A percentile compares a stretch with the other conserved stretches of the same genome.
These are phyloP conservation scores for Lipomyces sp. DNA, from an alignment of 805 yeast genomes.

Conservation along the genomic window DNA sequence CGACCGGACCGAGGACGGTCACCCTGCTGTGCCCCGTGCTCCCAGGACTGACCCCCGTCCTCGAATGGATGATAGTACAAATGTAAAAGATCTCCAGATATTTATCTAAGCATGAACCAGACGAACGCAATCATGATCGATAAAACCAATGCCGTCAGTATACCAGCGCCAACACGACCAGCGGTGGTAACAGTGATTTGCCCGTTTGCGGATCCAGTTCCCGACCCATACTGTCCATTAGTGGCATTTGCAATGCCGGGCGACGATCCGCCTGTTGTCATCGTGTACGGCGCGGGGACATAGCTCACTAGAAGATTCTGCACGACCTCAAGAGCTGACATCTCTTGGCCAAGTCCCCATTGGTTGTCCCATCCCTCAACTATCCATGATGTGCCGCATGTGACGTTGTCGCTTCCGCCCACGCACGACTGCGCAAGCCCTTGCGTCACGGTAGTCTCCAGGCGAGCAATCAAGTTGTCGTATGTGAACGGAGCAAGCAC, in stretches of 20 bases:
- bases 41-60: no score
- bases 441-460: constrained; percentile 49
- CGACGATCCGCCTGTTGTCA: constrained; percentile 44
- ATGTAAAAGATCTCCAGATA: no score
- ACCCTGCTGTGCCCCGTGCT: no score
- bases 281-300: constrained; percentile 46
- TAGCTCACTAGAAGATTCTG: constrained; percentile 35
- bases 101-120: constrained; percentile 8
- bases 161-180: constrained; percentile 26
- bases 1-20: no score
- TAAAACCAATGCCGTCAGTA: constrained; percentile 14
- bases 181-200: constrained; percentile 8
- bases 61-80: no score
- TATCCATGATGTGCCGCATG: constrained; percentile 86
- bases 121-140: constrained; percentile 18
- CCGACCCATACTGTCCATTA: neutral
- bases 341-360: constrained; percentile 89
- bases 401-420: constrained; percentile 83
- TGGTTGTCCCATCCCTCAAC: constrained; percentile 61
- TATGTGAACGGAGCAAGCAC: constrained; percentile 57
- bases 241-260: neutral
- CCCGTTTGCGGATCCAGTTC: neutral
- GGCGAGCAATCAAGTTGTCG: constrained; percentile 37
- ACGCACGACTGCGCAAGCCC: constrained; percentile 82
- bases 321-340: constrained; percentile 71